Conservation (phyloP, 257 asterid species). For the Ilex aquifolium region DNA sequence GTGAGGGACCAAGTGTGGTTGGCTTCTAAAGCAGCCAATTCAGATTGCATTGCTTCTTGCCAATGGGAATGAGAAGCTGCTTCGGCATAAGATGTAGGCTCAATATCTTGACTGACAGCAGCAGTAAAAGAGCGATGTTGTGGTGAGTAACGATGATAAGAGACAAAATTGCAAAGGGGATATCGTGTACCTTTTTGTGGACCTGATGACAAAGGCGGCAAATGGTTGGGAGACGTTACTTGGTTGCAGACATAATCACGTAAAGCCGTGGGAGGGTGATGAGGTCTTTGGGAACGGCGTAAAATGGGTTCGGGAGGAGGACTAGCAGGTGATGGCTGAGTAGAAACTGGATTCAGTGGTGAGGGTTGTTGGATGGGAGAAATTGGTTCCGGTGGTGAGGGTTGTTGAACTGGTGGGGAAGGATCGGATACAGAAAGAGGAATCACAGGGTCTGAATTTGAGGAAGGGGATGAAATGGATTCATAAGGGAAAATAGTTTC, state of each 20-base stretch:
- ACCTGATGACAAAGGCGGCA: no score
- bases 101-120: no score
- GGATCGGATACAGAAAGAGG: constrained; percentile 1
- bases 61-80: no score
- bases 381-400: neutral
- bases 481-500: neutral
- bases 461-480: neutral
- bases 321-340: neutral
- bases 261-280: neutral
- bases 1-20: no score
- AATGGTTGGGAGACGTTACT: no score
- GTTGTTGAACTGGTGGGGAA: neutral
- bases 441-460: neutral
- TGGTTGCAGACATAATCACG: no score
- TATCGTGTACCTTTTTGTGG: no score
- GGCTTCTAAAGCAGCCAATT: neutral
- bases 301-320: neutral
- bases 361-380: neutral
- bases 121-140: no score
- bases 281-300: neutral
- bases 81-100: no score
- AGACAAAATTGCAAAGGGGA: neutral
- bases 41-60: no score
- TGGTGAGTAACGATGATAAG: no score
- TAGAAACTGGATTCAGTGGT: neutral